Evolutionary conservation across 2,329 filamentous ascomycete species (phyloP), one percentile per base, ranked within the genome.

Genomic region (Chrysoporthe austroafricana): DNA sequence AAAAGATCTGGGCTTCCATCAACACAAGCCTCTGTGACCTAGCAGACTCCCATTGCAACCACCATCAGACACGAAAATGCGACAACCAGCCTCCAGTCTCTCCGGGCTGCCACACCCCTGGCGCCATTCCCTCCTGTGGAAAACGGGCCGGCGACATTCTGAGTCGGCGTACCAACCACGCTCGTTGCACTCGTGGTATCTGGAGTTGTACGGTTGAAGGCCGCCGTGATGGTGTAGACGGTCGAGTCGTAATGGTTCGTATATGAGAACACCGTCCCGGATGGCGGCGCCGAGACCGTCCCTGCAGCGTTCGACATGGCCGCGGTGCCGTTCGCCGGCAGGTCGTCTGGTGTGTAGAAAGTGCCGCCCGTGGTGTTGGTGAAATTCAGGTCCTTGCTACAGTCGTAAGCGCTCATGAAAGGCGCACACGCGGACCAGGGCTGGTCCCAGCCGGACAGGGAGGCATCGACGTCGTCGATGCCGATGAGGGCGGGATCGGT

Each of bases 181-280:
- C 59, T 43, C 8, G 42, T 48, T 3, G 39, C 26, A 34, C 43
- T 5, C 1, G 26, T 36, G 16, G 50, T 9, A 11, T 14, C 60
- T 18, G 34, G 1, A 6, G 34, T 7, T n/a, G 16, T 44, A 0
- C 26, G 14, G 36, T 52, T 44, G 3, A 32, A 8, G 36, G 73
- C 76, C 56, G 78, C 79, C 0, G 76, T 77, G 57, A 80, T 78
- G 1, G 77, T 79, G 63, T 76, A 80, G 7, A 75, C 70, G 9
- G 73, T 56, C 63, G 70, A 52, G 66, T 76, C 65, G 61, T 65
- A 73, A 11, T 70, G 70, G 59, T 79, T 76, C 0, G 76, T 77
- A 72, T 78, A 80, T 7, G 73, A 74, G 43, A 80, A 74, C 0
- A 78, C 74, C 0, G 73, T 73, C 16, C 78, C 77, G 26, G 73